Conservation (phyloP, 306 rosid species). For the Spatholobus suberectus region DNA sequence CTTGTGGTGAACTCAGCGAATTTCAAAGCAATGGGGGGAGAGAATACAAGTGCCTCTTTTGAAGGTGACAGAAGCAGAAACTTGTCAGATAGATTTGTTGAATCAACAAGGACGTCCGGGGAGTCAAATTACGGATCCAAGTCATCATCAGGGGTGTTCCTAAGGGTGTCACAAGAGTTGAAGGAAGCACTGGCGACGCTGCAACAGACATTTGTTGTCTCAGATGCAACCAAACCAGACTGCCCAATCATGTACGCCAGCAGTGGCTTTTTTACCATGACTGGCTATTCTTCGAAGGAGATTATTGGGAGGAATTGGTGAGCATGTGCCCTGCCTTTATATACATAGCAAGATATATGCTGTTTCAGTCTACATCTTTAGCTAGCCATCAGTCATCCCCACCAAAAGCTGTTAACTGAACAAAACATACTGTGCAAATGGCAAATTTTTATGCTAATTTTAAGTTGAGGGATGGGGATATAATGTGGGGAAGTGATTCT, state of each 20-base stretch:
- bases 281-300: constrained; percentile 88
- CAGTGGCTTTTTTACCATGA: constrained; percentile 80
- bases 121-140: constrained; percentile 59
- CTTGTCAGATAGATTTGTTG: constrained; percentile 56
- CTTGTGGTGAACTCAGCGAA: constrained; percentile 63
- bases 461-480: background rate
- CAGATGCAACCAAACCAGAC: constrained; percentile 93
- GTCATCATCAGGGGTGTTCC: constrained; percentile 51
- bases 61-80: constrained; percentile 50
- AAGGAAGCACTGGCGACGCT: constrained; percentile 74
- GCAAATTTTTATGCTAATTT: background rate
- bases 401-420: constrained; percentile 26
- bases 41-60: constrained; percentile 38
- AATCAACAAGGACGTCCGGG: constrained; percentile 59
- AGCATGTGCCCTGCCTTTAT: constrained; percentile 34
- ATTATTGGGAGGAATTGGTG: constrained; percentile 94
- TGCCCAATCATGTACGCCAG: constrained; percentile 92
- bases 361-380: constrained; percentile 22
- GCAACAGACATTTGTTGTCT: constrained; percentile 92
- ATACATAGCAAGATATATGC: constrained; percentile 14
- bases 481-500: background rate
- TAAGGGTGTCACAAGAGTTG: constrained; percentile 78
- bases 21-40: constrained; percentile 45
- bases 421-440: background rate
- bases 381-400: background rate